Percentiles rank a stretch among this genome's conserved stretches.
phyloP scores from a whole-genome alignment of 2,329 filamentous ascomycete genomes.

The Helotiales sp. region DNA sequence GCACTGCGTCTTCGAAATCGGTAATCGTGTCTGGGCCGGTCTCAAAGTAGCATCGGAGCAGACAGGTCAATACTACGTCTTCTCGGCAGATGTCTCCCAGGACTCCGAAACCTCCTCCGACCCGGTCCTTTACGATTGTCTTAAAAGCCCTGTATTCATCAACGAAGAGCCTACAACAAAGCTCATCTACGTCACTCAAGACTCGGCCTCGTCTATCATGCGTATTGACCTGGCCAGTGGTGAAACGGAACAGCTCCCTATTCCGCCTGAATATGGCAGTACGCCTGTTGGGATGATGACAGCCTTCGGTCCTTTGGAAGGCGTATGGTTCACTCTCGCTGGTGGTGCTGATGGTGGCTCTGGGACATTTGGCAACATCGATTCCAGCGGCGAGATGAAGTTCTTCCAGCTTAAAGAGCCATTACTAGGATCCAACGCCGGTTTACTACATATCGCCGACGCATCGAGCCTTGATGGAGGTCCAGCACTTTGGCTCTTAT shows the following conservation, averaged over 20 bases:
- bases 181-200: not conserved
- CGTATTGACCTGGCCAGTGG: not conserved
- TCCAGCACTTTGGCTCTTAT: conserved; percentile 1
- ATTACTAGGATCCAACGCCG: not conserved
- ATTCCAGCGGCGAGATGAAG: not conserved
- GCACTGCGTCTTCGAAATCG: conserved; percentile 2
- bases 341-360: not conserved
- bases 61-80: conserved; percentile 1
- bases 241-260: not conserved
- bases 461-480: not conserved
- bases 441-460: not conserved
- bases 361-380: not conserved
- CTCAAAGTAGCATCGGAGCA: not conserved
- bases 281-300: conserved; percentile 1
- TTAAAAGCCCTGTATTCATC: not conserved
- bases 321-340: not conserved
- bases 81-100: conserved; percentile 5
- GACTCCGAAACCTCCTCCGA: not conserved
- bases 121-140: not conserved
- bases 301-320: not conserved
- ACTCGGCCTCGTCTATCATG: not conserved
- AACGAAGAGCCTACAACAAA: conserved; percentile 3
- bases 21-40: not conserved
- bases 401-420: conserved; percentile 1
- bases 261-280: not conserved